Evolutionary conservation across 2,329 filamentous ascomycete genomes (phyloP).

Genomic region (Lecanosticta acicola): DNA sequence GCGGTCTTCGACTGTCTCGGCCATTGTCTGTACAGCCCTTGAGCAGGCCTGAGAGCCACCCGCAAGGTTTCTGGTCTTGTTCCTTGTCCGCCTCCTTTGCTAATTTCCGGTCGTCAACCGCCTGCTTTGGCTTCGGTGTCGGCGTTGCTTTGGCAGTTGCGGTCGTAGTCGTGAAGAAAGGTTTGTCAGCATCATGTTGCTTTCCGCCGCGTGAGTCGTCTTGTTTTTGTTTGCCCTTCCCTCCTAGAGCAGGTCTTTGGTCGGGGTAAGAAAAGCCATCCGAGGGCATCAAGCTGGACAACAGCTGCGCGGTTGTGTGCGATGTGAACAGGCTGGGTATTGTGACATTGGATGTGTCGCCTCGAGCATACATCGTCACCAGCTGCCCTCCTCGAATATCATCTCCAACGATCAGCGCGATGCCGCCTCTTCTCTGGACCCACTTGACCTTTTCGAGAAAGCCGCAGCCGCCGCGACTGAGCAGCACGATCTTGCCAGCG

Average conservation of each 20-base stretch:
- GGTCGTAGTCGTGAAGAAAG: constrained; percentile 24
- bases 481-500: constrained; percentile 80
- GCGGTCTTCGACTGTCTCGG: constrained; percentile 55
- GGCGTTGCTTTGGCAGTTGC: constrained; percentile 17
- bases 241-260: constrained; percentile 43
- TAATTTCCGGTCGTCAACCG: constrained; percentile 24
- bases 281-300: constrained; percentile 78
- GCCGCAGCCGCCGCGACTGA: constrained; percentile 89
- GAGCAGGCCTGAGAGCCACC: constrained; percentile 45
- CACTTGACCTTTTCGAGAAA: constrained; percentile 97
- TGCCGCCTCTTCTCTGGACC: constrained; percentile 83
- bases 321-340: constrained; percentile 95
- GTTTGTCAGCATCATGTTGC: constrained; percentile 17
- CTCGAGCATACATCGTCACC: constrained; percentile 97
- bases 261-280: constrained; percentile 43
- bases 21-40: constrained; percentile 11
- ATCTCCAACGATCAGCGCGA: constrained; percentile 89
- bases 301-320: constrained; percentile 83
- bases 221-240: constrained; percentile 11
- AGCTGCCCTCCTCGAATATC: constrained; percentile 82
- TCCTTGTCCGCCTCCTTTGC: constrained; percentile 12
- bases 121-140: constrained; percentile 10
- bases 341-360: constrained; percentile 88
- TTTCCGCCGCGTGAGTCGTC: constrained; percentile 12
- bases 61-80: constrained; percentile 11